Conservation (phyloP, 75 land plant genomes). For the Picea sitchensis region DNA sequence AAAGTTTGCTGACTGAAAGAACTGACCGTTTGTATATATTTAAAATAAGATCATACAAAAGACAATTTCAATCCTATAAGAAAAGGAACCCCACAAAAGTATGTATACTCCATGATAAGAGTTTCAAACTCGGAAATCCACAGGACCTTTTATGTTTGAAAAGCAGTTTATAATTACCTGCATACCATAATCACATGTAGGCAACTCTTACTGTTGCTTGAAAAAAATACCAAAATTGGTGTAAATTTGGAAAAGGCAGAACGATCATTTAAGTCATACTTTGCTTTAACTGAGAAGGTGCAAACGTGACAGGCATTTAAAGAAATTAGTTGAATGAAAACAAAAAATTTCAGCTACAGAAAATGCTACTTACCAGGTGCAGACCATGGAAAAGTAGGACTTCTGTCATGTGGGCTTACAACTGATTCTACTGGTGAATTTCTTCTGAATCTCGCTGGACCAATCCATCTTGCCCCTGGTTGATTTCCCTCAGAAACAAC, state of each 20-base stretch:
- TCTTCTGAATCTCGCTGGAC: slow-evolving; percentile 4
- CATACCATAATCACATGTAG: background rate
- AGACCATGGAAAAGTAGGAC: background rate
- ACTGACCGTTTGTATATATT: background rate
- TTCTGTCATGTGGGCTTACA: background rate
- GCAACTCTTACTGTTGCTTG: background rate
- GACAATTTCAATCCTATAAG: background rate
- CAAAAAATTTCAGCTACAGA: background rate
- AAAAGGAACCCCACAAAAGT: background rate
- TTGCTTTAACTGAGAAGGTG: background rate
- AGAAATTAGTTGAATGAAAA: background rate
- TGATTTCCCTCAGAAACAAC: background rate
- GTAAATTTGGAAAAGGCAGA: background rate
- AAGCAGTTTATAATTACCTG: background rate
- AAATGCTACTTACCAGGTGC: slow-evolving; percentile 3
- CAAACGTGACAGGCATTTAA: background rate
- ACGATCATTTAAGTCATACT: background rate
- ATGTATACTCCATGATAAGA: background rate
- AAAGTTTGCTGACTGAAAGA: background rate
- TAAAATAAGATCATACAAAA: background rate
- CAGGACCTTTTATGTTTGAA: background rate
- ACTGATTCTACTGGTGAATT: slow-evolving; percentile 1
- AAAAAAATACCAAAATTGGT: background rate
- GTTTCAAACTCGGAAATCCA: background rate
- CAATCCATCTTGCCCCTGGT: slow-evolving; percentile 2